A percentile compares a stretch with the other conserved stretches of the same genome.
Conservation (phyloP, 345 rosid genomes). For the Aegle marmelos region DNA sequence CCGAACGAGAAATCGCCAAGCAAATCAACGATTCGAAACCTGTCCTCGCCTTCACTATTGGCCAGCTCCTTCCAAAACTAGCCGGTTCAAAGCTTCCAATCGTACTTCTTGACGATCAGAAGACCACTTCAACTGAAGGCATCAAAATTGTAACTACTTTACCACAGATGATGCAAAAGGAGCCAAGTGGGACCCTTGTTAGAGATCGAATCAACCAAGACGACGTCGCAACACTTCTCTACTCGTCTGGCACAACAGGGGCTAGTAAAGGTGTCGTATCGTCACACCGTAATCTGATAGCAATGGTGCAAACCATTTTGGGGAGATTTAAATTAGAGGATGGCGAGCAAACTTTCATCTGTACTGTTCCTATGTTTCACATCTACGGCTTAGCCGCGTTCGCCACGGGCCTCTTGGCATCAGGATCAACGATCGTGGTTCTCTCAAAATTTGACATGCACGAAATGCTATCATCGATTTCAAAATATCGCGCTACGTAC, state of each 20-base stretch:
- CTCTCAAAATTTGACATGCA: constrained; percentile 69
- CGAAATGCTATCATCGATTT: constrained; percentile 64
- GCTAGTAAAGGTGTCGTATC: constrained; percentile 82
- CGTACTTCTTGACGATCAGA: constrained; percentile 50
- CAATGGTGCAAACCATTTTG: constrained; percentile 46
- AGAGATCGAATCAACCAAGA: constrained; percentile 61
- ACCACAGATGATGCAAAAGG: constrained; percentile 45
- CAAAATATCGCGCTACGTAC: constrained; percentile 47
- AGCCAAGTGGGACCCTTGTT: constrained; percentile 34
- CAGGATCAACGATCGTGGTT: constrained; percentile 65
- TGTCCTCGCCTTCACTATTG: constrained; percentile 63
- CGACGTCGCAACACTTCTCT: constrained; percentile 79
- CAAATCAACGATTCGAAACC: constrained; percentile 69
- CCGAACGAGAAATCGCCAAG: constrained; percentile 57
- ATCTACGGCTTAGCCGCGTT: constrained; percentile 73
- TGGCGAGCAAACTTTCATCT: constrained; percentile 49
- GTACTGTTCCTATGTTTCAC: constrained; percentile 94
- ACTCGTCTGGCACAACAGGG: constrained; percentile 94
- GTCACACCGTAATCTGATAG: constrained; percentile 68
- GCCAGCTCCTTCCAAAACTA: constrained; percentile 59
- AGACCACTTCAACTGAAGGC: neutral
- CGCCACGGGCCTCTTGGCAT: constrained; percentile 56
- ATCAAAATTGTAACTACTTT: constrained; percentile 44
- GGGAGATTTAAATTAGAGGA: constrained; percentile 29
- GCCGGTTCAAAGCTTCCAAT: constrained; percentile 43